A percentile compares a stretch with the other conserved stretches of the same genome.
phyloP scores from a whole-genome alignment of 345 rosid species.

The Corymbia maculata region DNA sequence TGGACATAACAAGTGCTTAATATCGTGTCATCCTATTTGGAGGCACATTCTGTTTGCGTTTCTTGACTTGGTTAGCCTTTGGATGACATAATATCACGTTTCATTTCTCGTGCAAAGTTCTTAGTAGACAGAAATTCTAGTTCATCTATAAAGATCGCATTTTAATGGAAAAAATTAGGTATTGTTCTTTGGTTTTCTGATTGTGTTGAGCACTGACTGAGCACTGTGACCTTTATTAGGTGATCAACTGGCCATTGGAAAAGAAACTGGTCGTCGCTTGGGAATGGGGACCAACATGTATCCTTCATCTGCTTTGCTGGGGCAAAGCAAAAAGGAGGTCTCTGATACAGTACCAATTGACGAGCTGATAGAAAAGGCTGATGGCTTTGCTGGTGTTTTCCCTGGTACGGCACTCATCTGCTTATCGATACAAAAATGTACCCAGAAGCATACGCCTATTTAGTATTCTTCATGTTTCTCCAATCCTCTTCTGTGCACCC shows the following conservation, averaged over 20 bases:
- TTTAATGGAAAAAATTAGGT: neutral
- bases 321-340: slow-evolving; percentile 85
- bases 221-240: slow-evolving; percentile 28
- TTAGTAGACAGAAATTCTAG: neutral
- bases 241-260: slow-evolving; percentile 96
- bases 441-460: neutral
- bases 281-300: slow-evolving; percentile 99
- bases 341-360: slow-evolving; percentile 73
- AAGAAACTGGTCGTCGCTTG: slow-evolving; percentile 96
- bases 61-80: neutral
- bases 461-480: neutral
- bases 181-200: neutral
- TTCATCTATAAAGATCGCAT: neutral
- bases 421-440: neutral
- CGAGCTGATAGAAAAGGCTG: slow-evolving; percentile 96
- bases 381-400: slow-evolving; percentile 99
- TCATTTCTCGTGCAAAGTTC: neutral
- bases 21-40: neutral
- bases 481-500: neutral
- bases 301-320: slow-evolving; percentile 91
- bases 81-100: neutral
- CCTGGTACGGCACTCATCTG: slow-evolving; percentile 52
- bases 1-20: neutral
- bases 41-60: neutral
- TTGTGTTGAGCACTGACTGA: neutral